A percentile compares a stretch with the other conserved stretches of the same genome.
These are phyloP conservation scores for Pholiota conissans DNA, from an alignment of 768 basidiomycete species.

Conservation along the genomic window DNA sequence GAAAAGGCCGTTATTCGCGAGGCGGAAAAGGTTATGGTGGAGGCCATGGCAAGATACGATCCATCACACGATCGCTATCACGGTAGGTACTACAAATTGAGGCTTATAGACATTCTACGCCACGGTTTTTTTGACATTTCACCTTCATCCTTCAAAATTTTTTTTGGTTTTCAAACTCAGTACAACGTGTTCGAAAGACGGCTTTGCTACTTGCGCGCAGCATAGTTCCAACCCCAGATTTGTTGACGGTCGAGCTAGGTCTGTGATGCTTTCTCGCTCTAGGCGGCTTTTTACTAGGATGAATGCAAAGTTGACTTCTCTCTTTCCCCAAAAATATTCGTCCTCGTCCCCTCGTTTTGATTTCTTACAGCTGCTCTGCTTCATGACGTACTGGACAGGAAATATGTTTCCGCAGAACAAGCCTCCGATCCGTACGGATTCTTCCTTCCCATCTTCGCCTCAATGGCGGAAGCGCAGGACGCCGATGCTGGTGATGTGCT, in stretches of 20 bases:
- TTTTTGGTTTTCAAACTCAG: conserved; percentile 35
- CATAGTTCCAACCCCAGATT: conserved; percentile 52
- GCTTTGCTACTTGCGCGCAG: conserved; percentile 67
- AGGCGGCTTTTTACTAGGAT: neutral
- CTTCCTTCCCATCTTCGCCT: conserved; percentile 66
- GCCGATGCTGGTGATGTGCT: too few species aligned
- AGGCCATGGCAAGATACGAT: conserved; percentile 77
- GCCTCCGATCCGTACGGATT: conserved; percentile 63
- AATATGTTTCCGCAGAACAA: conserved; percentile 63
- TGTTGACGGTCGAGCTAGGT: conserved; percentile 76
- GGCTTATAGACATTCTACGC: conserved; percentile 6
- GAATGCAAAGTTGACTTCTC: neutral
- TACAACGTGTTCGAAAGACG: conserved; percentile 79
- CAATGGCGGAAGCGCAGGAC: conserved; percentile 39
- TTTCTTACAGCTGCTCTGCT: conserved; percentile 70
- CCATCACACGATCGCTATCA: conserved; percentile 81
- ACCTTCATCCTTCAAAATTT: neutral
- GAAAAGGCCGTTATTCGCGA: conserved; percentile 54
- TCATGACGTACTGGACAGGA: conserved; percentile 87
- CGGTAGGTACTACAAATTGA: conserved; percentile 44
- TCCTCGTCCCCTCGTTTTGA: neutral
- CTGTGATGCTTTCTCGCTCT: conserved; percentile 14
- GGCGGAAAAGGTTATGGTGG: conserved; percentile 69
- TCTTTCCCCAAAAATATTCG: neutral
- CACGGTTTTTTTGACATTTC: neutral